phyloP scores from a whole-genome alignment of 179 eudicot species.

The Carnegiea gigantea region DNA sequence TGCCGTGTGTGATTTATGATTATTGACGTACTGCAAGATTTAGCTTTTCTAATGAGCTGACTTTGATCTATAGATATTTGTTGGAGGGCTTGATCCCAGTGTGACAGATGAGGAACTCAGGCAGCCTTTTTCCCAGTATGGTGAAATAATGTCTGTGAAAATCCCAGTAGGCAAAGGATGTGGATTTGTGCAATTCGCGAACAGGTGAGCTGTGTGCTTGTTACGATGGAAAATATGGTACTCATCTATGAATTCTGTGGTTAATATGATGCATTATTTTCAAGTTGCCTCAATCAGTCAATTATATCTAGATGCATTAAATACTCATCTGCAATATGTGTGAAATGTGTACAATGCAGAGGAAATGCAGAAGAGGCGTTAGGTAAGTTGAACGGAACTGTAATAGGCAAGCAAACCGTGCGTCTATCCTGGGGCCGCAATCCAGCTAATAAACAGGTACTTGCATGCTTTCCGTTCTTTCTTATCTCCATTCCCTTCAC shows the following conservation, averaged over 20 bases:
- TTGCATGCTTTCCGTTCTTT: neutral
- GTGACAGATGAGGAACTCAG: slow-evolving; percentile 88
- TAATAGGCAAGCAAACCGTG: slow-evolving; percentile 85
- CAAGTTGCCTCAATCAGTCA: too few relatives aligned
- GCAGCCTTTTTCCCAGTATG: slow-evolving; percentile 82
- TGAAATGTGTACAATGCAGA: slow-evolving; percentile 37
- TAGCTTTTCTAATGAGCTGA: neutral
- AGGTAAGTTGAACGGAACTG: slow-evolving; percentile 74
- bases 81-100: slow-evolving; percentile 90
- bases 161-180: slow-evolving; percentile 93
- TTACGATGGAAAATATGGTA: neutral
- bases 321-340: too few relatives aligned
- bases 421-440: slow-evolving; percentile 99
- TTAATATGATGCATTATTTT: neutral
- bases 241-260: neutral
- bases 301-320: neutral
- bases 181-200: slow-evolving; percentile 93
- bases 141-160: slow-evolving; percentile 89
- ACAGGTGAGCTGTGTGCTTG: slow-evolving; percentile 47
- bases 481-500: neutral
- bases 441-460: slow-evolving; percentile 92
- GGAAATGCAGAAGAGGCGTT: slow-evolving; percentile 86
- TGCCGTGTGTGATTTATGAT: neutral
- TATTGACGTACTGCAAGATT: neutral
- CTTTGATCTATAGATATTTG: slow-evolving; percentile 65